phyloP scores from a whole-genome alignment of 2,329 filamentous ascomycete species.

The Pleoardoris graminearum region DNA sequence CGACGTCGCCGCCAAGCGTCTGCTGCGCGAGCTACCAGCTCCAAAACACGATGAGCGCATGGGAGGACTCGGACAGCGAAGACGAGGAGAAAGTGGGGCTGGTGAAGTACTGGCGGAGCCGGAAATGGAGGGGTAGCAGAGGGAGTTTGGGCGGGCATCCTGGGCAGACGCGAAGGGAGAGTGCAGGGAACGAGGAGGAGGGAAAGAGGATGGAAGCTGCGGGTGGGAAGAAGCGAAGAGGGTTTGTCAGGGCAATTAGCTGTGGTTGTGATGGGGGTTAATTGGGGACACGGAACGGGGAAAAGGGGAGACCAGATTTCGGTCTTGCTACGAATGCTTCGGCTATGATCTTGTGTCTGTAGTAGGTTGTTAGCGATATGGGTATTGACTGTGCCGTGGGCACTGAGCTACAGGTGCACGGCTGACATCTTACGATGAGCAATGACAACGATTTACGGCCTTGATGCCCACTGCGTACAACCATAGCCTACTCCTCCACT shows the following conservation, averaged over 20 bases:
- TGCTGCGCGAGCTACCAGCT: slow-evolving; percentile 27
- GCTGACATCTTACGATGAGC: too few species aligned
- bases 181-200: slow-evolving; percentile 15
- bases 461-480: too few species aligned
- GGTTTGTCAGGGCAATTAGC: slow-evolving; percentile 38
- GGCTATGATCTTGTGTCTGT: too few species aligned
- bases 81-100: slow-evolving; percentile 35
- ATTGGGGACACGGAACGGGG: not conserved
- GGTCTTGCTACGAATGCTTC: too few species aligned
- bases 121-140: slow-evolving; percentile 21
- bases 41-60: slow-evolving; percentile 39
- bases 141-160: slow-evolving; percentile 13
- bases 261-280: slow-evolving; percentile 30
- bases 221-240: slow-evolving; percentile 18
- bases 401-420: too few species aligned
- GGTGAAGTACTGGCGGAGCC: slow-evolving; percentile 29
- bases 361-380: too few species aligned
- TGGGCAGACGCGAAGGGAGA: slow-evolving; percentile 6
- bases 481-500: too few species aligned
- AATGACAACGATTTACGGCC: too few species aligned
- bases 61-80: slow-evolving; percentile 45
- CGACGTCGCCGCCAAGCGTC: slow-evolving; percentile 22
- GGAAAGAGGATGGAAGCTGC: slow-evolving; percentile 7
- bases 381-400: too few species aligned
- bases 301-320: slow-evolving; percentile 10